phyloP scores from a whole-genome alignment of 1,284 basidiomycete species.

The Trichosporon inkin region DNA sequence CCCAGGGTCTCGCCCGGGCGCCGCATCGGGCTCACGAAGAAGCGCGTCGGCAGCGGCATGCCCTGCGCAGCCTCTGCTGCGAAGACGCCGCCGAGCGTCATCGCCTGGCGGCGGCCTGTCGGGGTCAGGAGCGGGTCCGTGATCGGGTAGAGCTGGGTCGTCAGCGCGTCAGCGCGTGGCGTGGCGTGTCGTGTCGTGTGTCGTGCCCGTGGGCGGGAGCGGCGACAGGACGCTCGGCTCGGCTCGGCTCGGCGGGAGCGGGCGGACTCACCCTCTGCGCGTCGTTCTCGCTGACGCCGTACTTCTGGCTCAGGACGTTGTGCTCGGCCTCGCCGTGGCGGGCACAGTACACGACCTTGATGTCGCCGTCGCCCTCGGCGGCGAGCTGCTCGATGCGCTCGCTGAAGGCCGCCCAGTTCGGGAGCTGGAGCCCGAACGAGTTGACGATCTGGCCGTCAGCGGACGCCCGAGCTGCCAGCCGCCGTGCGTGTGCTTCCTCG shows the following conservation, averaged over 20 bases:
- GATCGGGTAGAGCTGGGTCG: slow-evolving; percentile 27
- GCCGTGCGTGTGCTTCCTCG: no score
- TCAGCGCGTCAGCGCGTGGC: no score
- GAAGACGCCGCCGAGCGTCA: slow-evolving; percentile 22
- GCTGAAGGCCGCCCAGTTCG: slow-evolving; percentile 28
- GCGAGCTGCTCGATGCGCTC: slow-evolving; percentile 23
- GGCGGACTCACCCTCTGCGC: slow-evolving; percentile 12
- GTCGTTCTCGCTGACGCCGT: slow-evolving; percentile 21
- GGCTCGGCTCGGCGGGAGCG: no score
- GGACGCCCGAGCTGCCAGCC: neutral
- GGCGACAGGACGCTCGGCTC: no score
- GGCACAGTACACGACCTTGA: slow-evolving; percentile 37
- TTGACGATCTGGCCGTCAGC: slow-evolving; percentile 25
- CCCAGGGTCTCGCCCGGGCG: slow-evolving; percentile 36
- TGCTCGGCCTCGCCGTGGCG: slow-evolving; percentile 41
- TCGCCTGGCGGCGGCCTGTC: slow-evolving; percentile 29
- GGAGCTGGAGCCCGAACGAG: slow-evolving; percentile 27
- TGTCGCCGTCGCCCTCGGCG: slow-evolving; percentile 20
- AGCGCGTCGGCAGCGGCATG: slow-evolving; percentile 35
- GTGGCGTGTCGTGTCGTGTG: neutral
- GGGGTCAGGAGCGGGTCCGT: slow-evolving; percentile 31
- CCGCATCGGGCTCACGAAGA: slow-evolving; percentile 33
- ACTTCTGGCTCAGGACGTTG: slow-evolving; percentile 28
- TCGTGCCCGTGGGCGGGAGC: neutral
- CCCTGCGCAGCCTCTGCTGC: slow-evolving; percentile 23